A percentile compares a stretch with the other conserved stretches of the same genome.
These are phyloP conservation scores for Astrocystis sublimbata DNA, from an alignment of 495 filamentous ascomycete species.

Conservation along the genomic window DNA sequence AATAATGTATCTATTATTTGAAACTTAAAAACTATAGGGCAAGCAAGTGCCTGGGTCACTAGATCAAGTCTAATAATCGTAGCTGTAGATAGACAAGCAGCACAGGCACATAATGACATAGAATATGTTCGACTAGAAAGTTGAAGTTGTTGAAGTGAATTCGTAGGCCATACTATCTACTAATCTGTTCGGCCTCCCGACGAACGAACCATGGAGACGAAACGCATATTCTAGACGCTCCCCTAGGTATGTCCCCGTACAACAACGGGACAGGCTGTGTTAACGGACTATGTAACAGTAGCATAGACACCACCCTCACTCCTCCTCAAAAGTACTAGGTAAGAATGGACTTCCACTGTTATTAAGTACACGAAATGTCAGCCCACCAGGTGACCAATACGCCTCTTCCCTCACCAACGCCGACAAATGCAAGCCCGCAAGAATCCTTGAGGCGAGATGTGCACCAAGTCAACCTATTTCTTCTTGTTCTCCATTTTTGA, in stretches of 20 bases:
- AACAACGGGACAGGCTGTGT: not conserved
- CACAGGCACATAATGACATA: not conserved
- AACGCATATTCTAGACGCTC: not conserved
- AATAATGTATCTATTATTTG: no score
- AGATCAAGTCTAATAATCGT: no score
- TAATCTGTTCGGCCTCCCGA: not conserved
- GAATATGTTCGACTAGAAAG: not conserved
- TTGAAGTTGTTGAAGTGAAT: not conserved
- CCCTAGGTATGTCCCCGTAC: not conserved
- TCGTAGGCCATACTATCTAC: not conserved
- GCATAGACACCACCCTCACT: no score
- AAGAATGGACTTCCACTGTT: no score
- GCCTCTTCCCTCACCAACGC: slow-evolving; percentile 27
- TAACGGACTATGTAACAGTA: not conserved
- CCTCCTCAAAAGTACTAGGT: not conserved
- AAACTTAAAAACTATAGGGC: no score
- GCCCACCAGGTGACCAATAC: slow-evolving; percentile 6
- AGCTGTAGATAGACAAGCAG: no score
- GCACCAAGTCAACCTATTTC: no score
- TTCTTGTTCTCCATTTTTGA: no score
- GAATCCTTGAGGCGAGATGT: no score
- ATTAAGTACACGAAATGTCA: not conserved
- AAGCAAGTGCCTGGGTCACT: no score
- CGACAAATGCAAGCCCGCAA: slow-evolving; percentile 24
- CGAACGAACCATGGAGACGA: not conserved